Evolutionary conservation across 345 rosid species (phyloP), one percentile per base, ranked within the genome.

Genomic region (Stellera chamaejasme): DNA sequence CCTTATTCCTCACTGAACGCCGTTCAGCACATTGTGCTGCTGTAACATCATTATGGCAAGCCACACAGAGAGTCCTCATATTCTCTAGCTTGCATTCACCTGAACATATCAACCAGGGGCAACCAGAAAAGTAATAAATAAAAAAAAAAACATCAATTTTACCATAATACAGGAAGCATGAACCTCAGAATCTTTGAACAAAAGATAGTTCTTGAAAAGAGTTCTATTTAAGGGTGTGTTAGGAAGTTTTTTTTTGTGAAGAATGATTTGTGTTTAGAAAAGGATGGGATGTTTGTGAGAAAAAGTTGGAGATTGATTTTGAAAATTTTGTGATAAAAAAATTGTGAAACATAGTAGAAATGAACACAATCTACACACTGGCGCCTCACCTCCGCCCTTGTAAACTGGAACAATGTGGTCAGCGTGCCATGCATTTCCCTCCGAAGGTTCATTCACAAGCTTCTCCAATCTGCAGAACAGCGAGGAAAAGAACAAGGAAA

Each of bases 351-450:
- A 6, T 59, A 19, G 42, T 8, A 15, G 50, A 63, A 52, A 63
- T 12, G 23, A 19, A 27, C 41, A 19, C 23, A 19, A 19, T 19
- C 23, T 19, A 19, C 1, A 19, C 23, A 25, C 50, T 27, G 50
- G 23, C 50, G 50, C 48, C 57, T 50, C 69, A 92, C 98, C 98
- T 77, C 98, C 98, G 27, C 98, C 98, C 25, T 55, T 77, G 73
- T 82, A 92, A 51, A 88, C 97, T 50, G 98, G 93, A 70, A 92
- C 57, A 43, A 88, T 78, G 63, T 92, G 98, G 77, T 92, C 98
- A 3, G 95, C 97, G 71, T 88, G 96, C 98, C 98, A 88, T 2
- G 92, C 96, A 66, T 85, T 80, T 50, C 92, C 96, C 76, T 83
- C 90, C 1, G 76, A 69, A 67, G 98, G 95, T 71, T 82, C 80